Evolutionary conservation across 768 basidiomycete genomes (phyloP), one percentile per base, ranked within the genome.

Genomic region (Filobasidium wieringae): DNA sequence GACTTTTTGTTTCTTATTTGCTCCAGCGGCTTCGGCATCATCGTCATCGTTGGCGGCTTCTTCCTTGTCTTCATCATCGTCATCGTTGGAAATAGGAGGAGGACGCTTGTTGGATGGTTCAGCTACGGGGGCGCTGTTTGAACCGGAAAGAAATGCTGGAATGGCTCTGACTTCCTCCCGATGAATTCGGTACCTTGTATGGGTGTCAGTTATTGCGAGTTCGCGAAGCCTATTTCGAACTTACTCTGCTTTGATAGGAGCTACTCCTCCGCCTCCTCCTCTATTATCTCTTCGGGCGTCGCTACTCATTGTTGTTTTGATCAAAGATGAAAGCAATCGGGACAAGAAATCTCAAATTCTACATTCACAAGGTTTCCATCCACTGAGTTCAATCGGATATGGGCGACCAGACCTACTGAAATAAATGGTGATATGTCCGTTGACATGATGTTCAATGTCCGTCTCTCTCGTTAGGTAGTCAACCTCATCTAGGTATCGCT

Each of bases 231-330:
- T 4, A 17, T 24, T 4, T n/a, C 7, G 22, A n/a, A 62, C 70
- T 59, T 45, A 71, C 72, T 73, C 70, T 26, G 68, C 36, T 49
- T 73, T 73, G 66, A 73, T 65, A 7, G 65, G 62, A 14, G 69
- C 72, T 14, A 62, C 62, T 7, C 72, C 70, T 12, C 51, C 33
- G 32, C 19, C n/a, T n/a, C n/a, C n/a, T n/a, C n/a, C n/a, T n/a
- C n/a, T n/a, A n/a, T n/a, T n/a, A n/a, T n/a, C n/a, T n/a, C n/a
- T n/a, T n/a, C n/a, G n/a, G n/a, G n/a, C n/a, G n/a, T n/a, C n/a
- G n/a, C n/a, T n/a, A n/a, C n/a, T n/a, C n/a, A n/a, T n/a, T n/a
- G n/a, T n/a, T n/a, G n/a, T n/a, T n/a, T n/a, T n/a, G n/a, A n/a
- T n/a, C n/a, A n/a, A n/a, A n/a, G n/a, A n/a, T n/a, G n/a, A n/a